Evolutionary conservation across 257 asterid species (phyloP), one percentile per base, ranked within the genome.

Genomic region (Cinchona pubescens): DNA sequence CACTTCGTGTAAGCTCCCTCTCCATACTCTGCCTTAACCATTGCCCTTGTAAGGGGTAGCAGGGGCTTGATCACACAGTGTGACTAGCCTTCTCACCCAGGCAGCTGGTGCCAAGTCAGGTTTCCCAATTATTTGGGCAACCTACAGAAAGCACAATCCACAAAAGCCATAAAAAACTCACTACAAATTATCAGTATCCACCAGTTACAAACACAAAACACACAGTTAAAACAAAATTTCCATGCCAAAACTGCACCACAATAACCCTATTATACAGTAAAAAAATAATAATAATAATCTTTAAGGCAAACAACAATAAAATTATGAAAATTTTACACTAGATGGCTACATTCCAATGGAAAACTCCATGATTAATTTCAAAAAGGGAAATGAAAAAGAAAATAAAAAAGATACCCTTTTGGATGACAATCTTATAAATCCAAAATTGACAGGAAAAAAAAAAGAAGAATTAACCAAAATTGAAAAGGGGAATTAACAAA

Each of bases 21-120:
- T 95, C 99, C 69, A 95, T n/a, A 67, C 82, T 87, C 96, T 81
- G 71, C 80, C 87, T 82, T 91, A 71, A 92, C 46, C 83, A 87
- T n/a, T n/a, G n/a, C n/a, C 92, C 77, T 76, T 49, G 67, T 85
- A 91, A 1, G 91, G 92, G 19, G 96, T 90, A 37, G 96, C 87
- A 71, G 99, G 99, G 70, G 97, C 97, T 75, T 91, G 97, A 90
- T 95, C 99, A 79, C 98, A 95, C 69, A 95, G 88, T 29, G 98
- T 95, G 63, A 95, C 97, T 18, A 95, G 87, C 93, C 97, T 89
- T 82, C 72, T 87, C 76, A 95, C 99, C 98, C 99, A 95, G 43
- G 99, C 89, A 73, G 97, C 94, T 0, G 99, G 98, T 2, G 98
- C 99, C 88, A 95, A 87, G 78, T 95, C 99, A 6, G 99, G 99